Percentiles rank a stretch among this genome's conserved stretches.
Evolutionary conservation across 1,284 basidiomycete species (phyloP).

Genomic region (Marasmius oreades): DNA sequence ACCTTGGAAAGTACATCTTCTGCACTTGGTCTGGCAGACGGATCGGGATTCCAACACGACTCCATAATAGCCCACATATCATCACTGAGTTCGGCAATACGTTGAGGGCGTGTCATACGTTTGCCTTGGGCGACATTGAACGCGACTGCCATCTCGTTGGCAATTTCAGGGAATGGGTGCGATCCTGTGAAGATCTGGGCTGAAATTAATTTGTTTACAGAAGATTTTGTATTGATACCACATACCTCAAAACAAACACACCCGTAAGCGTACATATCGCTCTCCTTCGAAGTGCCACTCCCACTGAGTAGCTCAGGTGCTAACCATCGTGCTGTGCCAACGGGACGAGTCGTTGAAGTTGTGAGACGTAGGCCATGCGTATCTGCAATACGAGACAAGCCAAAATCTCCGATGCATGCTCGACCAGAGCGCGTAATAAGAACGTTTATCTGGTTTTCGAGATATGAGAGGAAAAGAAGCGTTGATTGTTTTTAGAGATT

Average conservation of each 20-base stretch:
- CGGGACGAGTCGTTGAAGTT: not conserved
- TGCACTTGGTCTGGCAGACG: not conserved
- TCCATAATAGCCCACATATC: not conserved
- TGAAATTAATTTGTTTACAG: not conserved
- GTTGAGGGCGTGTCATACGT: constrained; percentile 1
- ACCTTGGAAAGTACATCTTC: not conserved
- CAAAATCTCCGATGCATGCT: not conserved
- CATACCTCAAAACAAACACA: not conserved
- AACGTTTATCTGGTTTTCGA: not conserved
- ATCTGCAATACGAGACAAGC: not conserved
- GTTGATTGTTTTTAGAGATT: no score
- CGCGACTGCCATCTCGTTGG: not conserved
- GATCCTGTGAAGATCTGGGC: not conserved
- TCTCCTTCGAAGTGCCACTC: not conserved
- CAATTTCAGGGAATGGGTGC: not conserved
- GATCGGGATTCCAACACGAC: not conserved
- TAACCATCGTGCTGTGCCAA: not conserved
- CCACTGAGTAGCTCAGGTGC: not conserved
- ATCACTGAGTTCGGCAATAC: constrained; percentile 23
- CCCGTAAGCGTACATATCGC: not conserved
- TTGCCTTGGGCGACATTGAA: not conserved
- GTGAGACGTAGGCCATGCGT: not conserved
- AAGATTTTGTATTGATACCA: no score
- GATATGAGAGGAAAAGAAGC: not conserved
- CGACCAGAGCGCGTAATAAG: not conserved